Percentiles rank a stretch among this genome's conserved stretches.
Evolutionary conservation across 257 asterid genomes (phyloP).

Genomic region (Ilex asprella): DNA sequence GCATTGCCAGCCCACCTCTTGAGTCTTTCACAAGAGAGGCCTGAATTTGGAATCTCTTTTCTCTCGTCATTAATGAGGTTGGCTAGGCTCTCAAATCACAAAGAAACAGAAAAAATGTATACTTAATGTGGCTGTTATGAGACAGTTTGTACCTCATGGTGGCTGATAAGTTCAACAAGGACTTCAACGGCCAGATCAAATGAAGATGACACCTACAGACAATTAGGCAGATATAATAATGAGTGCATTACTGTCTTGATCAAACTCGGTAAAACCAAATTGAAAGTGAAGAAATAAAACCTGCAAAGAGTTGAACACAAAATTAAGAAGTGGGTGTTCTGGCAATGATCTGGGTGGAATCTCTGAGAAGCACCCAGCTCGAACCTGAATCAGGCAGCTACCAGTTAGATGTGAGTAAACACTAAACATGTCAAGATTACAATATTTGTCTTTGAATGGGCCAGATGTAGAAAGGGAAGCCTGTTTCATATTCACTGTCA

Average conservation of each 20-base stretch:
- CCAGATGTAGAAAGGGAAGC: too few species aligned
- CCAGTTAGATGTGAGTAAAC: not conserved
- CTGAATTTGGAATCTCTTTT: not conserved
- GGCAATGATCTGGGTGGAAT: conserved; percentile 57
- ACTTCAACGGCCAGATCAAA: conserved; percentile 81
- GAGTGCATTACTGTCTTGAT: too few species aligned
- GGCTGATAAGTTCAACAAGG: conserved; percentile 73
- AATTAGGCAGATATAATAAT: not conserved
- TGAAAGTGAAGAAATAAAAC: conserved; percentile 27
- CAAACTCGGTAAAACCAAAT: not conserved
- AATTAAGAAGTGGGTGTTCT: conserved; percentile 64
- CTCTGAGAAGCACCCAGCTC: conserved; percentile 87
- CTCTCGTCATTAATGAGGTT: not conserved
- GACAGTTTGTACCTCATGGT: conserved; percentile 62
- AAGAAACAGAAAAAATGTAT: not conserved
- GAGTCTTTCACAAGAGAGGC: too few species aligned
- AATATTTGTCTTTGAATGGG: too few species aligned
- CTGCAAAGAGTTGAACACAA: conserved; percentile 72
- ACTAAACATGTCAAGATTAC: too few species aligned
- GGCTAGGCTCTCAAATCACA: not conserved
- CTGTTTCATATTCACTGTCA: too few species aligned
- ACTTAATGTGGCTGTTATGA: not conserved
- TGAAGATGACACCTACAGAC: conserved; percentile 51
- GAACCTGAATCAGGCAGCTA: conserved; percentile 46
- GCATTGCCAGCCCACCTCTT: too few species aligned